Percentiles rank a stretch among this genome's conserved stretches.
phyloP scores from a whole-genome alignment of 73 alveolate genomes.

The Paramecium primaurelia region DNA sequence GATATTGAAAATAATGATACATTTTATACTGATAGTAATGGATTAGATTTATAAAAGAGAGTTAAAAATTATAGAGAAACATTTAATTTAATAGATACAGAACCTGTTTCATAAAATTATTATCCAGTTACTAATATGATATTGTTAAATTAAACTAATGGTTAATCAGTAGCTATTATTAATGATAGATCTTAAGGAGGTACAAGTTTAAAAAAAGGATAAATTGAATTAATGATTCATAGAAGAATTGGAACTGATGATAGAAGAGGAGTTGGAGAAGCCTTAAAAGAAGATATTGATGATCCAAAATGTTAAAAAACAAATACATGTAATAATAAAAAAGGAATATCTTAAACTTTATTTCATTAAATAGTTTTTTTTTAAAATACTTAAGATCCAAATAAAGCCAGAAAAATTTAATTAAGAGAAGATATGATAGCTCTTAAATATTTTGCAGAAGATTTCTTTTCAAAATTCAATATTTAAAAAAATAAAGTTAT shows the following conservation, averaged over 20 bases:
- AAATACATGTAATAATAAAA: conserved; percentile 38
- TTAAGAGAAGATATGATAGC: background rate
- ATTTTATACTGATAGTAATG: conserved; percentile 74
- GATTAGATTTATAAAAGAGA: conserved; percentile 69
- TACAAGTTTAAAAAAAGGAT: conserved; percentile 73
- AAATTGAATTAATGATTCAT: conserved; percentile 80
- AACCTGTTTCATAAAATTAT: conserved; percentile 51
- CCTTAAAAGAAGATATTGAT: conserved; percentile 69
- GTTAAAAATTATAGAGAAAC: conserved; percentile 39
- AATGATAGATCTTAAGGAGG: conserved; percentile 70
- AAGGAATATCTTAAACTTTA: conserved; percentile 39
- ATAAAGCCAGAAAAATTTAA: background rate
- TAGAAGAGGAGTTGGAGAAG: conserved; percentile 80
- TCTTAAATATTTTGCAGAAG: background rate
- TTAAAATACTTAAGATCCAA: background rate
- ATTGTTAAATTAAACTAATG: background rate
- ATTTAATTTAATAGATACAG: background rate
- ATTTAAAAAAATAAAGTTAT: background rate
- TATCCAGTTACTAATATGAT: conserved; percentile 65
- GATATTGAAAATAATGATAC: background rate
- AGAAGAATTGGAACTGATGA: conserved; percentile 78
- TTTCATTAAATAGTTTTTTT: background rate
- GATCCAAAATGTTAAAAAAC: background rate
- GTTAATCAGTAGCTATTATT: background rate
- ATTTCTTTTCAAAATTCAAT: background rate